Evolutionary conservation across 306 rosid species (phyloP).

Genomic region (Vigna unguiculata): DNA sequence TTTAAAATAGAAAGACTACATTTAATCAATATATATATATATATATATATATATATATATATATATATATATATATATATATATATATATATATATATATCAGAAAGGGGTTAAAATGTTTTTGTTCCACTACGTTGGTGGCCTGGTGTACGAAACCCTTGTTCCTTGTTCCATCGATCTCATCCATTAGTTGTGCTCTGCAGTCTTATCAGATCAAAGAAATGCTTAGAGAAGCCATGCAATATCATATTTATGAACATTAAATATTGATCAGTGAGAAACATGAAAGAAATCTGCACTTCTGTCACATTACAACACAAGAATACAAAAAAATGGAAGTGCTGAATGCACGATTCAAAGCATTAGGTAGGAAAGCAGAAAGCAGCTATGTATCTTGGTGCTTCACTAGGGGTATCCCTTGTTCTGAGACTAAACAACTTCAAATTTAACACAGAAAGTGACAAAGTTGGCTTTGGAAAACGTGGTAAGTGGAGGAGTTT

Average conservation of each 20-base stretch:
- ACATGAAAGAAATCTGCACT: neutral
- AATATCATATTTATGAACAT: neutral
- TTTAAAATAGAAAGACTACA: too few relatives aligned
- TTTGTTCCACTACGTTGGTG: too few relatives aligned
- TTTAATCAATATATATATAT: too few relatives aligned
- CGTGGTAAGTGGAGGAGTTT: conserved; percentile 62
- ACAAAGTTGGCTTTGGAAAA: conserved; percentile 37
- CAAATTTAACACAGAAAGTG: neutral
- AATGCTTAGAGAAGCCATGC: neutral
- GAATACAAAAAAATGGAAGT: neutral
- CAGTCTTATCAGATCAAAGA: too few relatives aligned
- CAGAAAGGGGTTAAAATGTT: too few relatives aligned
- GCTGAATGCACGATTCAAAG: conserved; percentile 12
- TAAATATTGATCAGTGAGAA: neutral
- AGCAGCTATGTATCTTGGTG: conserved; percentile 31
- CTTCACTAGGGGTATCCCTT: conserved; percentile 32
- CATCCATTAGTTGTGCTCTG: too few relatives aligned
- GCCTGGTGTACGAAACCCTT: too few relatives aligned
- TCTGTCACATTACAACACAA: conserved; percentile 17
- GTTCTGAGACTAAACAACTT: conserved; percentile 29
- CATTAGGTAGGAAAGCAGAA: conserved; percentile 13
- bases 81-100: too few relatives aligned
- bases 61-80: too few relatives aligned
- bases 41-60: too few relatives aligned
- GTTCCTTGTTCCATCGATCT: too few relatives aligned